Base-by-base conservation (phyloP, 1,139 yeast genomes). In the Magnusiomyces sp. region DNA sequence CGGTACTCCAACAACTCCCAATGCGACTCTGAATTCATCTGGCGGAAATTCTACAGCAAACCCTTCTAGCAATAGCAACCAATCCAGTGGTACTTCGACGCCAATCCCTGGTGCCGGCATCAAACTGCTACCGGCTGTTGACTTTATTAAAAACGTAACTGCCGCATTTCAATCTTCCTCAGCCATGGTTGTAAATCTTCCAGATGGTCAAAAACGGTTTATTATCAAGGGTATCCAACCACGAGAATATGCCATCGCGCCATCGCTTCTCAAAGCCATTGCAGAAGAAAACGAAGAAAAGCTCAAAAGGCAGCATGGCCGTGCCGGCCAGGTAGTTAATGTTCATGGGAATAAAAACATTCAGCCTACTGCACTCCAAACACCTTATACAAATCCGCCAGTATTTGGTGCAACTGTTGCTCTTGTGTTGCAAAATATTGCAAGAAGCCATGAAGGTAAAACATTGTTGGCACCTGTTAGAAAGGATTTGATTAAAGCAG, bases 101-200 rank as follows among this genome's bases (percentile, higher is more conserved):
- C 57, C 59, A 38, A 23, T 23, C 29, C 29, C 29, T 5, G 55
- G 53, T n/a, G 47, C 57, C 11, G 63, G 71, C 54, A 80, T 79
- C 56, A 79, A 81, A 53, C 72, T 92, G 47, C 74, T 92, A 45
- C 95, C 97, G 1, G 98, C 98, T 0, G 97, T 94, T 17, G 97
- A 92, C 59, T 92, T 92, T 63, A 92, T 92, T 63, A 89, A 90
- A 62, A 92, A 92, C 63, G 97, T 92, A 13, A 83, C 92, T 27
- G 80, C 81, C 52, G 96, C 97, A 0, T 90, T 90, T 65, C 83
- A 88, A n/a, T 79, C 81, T 58, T 88, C 96, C 1, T 86, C 88
- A 52, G 97, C 98, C 1, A 89, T 89, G 90, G 97, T 92, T 16
- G 80, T 90, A 53, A 65, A 72, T 34, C 55, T 61, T 13, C 73